Evolutionary conservation across 2,329 filamentous ascomycete species (phyloP), one percentile per base, ranked within the genome.

Genomic region (Metarhizium rileyi): DNA sequence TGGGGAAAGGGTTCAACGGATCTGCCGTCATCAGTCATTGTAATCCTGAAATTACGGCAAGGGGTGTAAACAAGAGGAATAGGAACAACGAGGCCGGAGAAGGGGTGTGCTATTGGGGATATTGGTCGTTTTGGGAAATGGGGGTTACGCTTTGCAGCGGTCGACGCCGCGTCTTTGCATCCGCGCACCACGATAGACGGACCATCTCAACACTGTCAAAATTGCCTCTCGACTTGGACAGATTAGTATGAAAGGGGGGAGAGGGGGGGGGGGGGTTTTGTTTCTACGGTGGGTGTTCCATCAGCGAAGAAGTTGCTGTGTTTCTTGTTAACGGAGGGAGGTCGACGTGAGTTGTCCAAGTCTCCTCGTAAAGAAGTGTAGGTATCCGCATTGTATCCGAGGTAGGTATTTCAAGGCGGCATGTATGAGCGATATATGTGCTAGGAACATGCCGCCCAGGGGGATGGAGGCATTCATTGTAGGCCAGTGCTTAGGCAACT

Each of bases 371-470:
- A 51, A 51, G 53, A 23, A 48, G 41, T n/a, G 16, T 5, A 53
- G n/a, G 51, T 50, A 53, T 50, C 49, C 12, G 27, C 14, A 14
- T 33, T 25, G 53, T 51, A 53, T 46, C 27, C 28, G 5, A 14
- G 20, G 25, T 28, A 16, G 10, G 30, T 10, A 16, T 36, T 46
- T 38, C 23, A 44, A 42, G 48, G 45, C 33, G 20, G 20, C 36
- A 20, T 42, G 38, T 53, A 55, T 55, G 53, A 53, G 53, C 46
- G 46, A 48, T 48, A 48, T 48, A 48, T 47, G 33, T 47, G 35
- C 9, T 16, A 23, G 45, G 22, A 26, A 47, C 45, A 23, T 42
- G 20, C 12, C 41, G 33, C 12, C n/a, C 4, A 25, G 44, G 18
- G 30, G 23, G 18, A 46, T 46, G 44, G 44, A n/a, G 18, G 35